Evolutionary conservation across 805 yeast species (phyloP), one percentile per base, ranked within the genome.

Genomic region (Sugiyamaella qingdaonensis): DNA sequence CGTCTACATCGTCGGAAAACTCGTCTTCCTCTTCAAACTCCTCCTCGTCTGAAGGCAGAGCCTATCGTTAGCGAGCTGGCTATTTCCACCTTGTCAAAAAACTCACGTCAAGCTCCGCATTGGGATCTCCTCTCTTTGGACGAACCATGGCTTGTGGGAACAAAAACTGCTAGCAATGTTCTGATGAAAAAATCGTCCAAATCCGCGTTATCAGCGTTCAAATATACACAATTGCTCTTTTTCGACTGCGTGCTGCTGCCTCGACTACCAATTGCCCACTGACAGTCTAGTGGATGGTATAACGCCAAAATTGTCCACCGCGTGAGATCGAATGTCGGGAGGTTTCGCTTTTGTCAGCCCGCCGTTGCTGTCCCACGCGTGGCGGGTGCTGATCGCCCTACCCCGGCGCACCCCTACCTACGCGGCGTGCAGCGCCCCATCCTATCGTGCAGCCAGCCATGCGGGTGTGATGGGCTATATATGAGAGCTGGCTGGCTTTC

Each of bases 21-120:
- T 44, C 59, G 14, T 46, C 43, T n/a, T 39, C 51, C 24, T 54
- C 59, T 32, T 54, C 58, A n/a, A 29, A 46, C 14, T 42, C 49
- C 32, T 54, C 59, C 31, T 54, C 59, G 18, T 56, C 59, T 13
- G 57, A 54, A 34, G 59, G 59, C 34, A 56, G 48, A 2, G 54
- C 59, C 53, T 56, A 7, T 21, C 16, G 46, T 42, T 42, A 42
- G 34, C 21, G 45, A 31, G 31, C 45, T 32, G 35, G 11, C 35
- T 10, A 32, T 32, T 32, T 10, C 35, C 35, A 32, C 35, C 35
- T 27, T 10, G 14, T 42, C 36, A 24, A 24, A 24, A 24, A 24
- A 24, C 55, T 42, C 49, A 52, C 56, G 14, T 33, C 58, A 18
- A 53, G 43, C 32, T 49, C 56, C 16, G 55, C 53, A 35, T 44